These are phyloP conservation scores for Senna tora DNA, from an alignment of 306 rosid species.

Conservation along the genomic window DNA sequence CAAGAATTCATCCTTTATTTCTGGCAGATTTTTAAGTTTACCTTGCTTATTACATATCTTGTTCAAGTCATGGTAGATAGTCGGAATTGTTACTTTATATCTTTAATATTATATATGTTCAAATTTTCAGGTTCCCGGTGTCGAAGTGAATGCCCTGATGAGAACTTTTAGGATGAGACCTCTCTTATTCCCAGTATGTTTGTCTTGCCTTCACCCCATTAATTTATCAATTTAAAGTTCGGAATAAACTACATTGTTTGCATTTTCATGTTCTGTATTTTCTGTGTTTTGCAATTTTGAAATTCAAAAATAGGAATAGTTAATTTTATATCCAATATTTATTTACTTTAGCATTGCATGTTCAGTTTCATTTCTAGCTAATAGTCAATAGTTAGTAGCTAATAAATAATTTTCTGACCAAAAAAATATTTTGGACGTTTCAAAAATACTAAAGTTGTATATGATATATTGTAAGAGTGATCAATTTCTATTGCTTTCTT, in stretches of 20 bases:
- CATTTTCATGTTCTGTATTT: constrained; percentile 13
- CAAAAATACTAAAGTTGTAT: constrained; percentile 15
- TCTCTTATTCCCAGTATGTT: constrained; percentile 80
- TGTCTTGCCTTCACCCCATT: constrained; percentile 28
- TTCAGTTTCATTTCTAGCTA: constrained; percentile 25
- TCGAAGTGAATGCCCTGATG: constrained; percentile 94
- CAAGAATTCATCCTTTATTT: constrained; percentile 2
- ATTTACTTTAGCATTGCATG: constrained; percentile 19
- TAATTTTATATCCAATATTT: neutral
- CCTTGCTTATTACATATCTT: neutral
- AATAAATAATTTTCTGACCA: neutral
- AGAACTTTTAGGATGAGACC: constrained; percentile 89
- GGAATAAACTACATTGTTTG: constrained; percentile 12
- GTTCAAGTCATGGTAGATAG: constrained; percentile 7
- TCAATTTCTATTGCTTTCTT: constrained; percentile 12
- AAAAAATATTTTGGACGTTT: constrained; percentile 14
- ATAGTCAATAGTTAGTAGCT: neutral
- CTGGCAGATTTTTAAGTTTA: neutral
- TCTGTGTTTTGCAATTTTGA: constrained; percentile 5
- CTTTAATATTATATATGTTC: constrained; percentile 39
- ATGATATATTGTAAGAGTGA: neutral
- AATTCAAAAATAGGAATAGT: constrained; percentile 13
- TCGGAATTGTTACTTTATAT: constrained; percentile 18
- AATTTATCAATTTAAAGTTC: constrained; percentile 18
- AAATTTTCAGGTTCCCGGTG: constrained; percentile 76